phyloP scores from a whole-genome alignment of 257 asterid genomes.

The Solanum bulbocastanum region DNA sequence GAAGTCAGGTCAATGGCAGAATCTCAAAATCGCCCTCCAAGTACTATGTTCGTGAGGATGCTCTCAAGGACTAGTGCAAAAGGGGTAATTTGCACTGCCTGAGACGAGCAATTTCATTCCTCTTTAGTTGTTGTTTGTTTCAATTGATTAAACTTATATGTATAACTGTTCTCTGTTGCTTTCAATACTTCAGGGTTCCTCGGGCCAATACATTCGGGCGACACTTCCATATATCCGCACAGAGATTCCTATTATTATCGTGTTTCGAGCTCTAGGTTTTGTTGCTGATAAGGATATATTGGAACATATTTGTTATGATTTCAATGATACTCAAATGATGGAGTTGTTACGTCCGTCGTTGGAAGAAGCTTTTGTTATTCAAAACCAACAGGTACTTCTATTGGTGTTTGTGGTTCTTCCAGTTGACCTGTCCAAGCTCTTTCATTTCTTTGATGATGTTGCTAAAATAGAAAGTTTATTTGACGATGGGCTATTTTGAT shows the following conservation, averaged over 20 bases:
- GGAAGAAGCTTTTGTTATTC: slow-evolving; percentile 98
- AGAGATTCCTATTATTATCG: slow-evolving; percentile 91
- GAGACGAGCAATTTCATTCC: not conserved
- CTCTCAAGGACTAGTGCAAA: slow-evolving; percentile 95
- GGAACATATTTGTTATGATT: slow-evolving; percentile 93
- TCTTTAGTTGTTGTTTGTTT: not conserved
- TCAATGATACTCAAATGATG: slow-evolving; percentile 93
- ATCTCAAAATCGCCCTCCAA: slow-evolving; percentile 89
- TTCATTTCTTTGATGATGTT: not conserved
- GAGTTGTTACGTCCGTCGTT: slow-evolving; percentile 90
- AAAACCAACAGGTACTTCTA: slow-evolving; percentile 72
- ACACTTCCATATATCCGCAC: slow-evolving; percentile 91
- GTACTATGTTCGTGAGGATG: slow-evolving; percentile 97
- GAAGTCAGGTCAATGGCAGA: slow-evolving; percentile 99
- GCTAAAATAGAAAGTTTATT: not conserved
- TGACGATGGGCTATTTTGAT: not conserved
- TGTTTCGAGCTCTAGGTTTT: slow-evolving; percentile 90
- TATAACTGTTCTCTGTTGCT: not conserved
- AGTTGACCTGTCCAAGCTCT: not conserved
- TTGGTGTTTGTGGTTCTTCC: not conserved
- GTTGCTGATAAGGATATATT: slow-evolving; percentile 96
- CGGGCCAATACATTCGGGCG: slow-evolving; percentile 95
- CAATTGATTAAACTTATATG: not conserved
- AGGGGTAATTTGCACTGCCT: slow-evolving; percentile 53
- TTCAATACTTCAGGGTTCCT: slow-evolving; percentile 65